Base-by-base conservation (phyloP, 805 yeast species). In the Kockiozyma suomiensis region DNA sequence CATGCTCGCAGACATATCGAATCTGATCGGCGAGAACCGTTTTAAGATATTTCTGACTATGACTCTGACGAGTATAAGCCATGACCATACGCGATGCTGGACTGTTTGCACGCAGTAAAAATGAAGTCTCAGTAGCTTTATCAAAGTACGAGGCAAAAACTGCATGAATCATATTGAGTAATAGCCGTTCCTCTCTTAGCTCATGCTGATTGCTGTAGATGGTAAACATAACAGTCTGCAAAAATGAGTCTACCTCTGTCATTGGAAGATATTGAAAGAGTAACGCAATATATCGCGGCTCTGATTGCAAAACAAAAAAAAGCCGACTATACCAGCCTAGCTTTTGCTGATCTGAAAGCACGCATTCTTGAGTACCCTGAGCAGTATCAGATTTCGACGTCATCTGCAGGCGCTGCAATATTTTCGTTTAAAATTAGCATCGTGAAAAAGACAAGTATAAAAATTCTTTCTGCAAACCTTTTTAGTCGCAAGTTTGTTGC, bases 181-280 rank as follows among this genome's bases (percentile, higher is more conserved):
- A 56, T 47, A 74, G 60, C 50, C 73, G 75, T 68, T 75, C 78
- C 64, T 75, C 78, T 28, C 78, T 71, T 59, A 72, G 73, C 56
- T 75, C 77, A 63, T 74, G 74, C 63, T 75, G 78, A 60, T 75
- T 75, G n/a, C 78, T 78, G 58, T 70, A 76, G 46, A 75, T 69
- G 10, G 74, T 72, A 64, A 74, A 75, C 77, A 75, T 75, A 61
- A 75, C 75, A 4, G 76, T 75, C 49, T 74, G 77, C 8, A 75
- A 68, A 51, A 75, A 68, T 4, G 72, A 71, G 55, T 75, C 78
- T 47, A 75, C 73, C 51, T 75, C 77, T 5, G 70, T 66, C 70
- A 74, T 68, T 6, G 73, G 64, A 4, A 74, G 72, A 28, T 64
- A 54, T 17, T 70, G 64, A 48, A 75, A 72, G 15, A 75, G 67